Evolutionary conservation across 2,329 filamentous ascomycete genomes (phyloP).

Genomic region (Botrytis tulipae): DNA sequence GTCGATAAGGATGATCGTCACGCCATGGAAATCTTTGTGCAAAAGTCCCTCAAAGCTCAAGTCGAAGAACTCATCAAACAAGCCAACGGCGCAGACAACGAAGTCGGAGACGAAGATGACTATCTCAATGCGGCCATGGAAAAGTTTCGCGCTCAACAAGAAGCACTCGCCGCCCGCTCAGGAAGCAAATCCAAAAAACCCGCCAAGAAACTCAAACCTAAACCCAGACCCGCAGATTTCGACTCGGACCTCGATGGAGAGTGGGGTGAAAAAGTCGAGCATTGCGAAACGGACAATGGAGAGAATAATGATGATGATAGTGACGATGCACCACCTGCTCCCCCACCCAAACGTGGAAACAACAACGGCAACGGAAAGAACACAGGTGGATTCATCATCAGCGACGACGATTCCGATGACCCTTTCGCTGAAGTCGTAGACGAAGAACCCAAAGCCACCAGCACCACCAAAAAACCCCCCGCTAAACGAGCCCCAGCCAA

Average conservation of each 20-base stretch:
- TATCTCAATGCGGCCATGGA: conserved; percentile 75
- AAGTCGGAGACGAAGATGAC: conserved; percentile 65
- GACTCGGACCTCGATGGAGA: conserved; percentile 84
- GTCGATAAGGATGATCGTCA: conserved; percentile 95
- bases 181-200: conserved; percentile 47
- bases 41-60: conserved; percentile 67
- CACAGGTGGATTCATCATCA: conserved; percentile 12
- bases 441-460: neutral
- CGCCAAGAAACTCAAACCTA: conserved; percentile 54
- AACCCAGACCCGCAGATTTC: conserved; percentile 77
- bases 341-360: conserved; percentile 27
- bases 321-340: conserved; percentile 42
- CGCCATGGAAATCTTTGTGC: conserved; percentile 80
- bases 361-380: neutral
- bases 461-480: conserved; percentile 33
- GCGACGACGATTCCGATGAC: conserved; percentile 54
- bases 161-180: conserved; percentile 63
- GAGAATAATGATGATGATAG: conserved; percentile 43
- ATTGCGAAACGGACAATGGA: conserved; percentile 25
- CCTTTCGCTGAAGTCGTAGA: conserved; percentile 35
- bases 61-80: conserved; percentile 62
- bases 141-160: conserved; percentile 68
- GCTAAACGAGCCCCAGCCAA: conserved; percentile 40
- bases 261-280: conserved; percentile 68
- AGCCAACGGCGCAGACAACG: conserved; percentile 49